Conservation (phyloP, 2,329 filamentous ascomycete species). For the Apiospora sp. region DNA sequence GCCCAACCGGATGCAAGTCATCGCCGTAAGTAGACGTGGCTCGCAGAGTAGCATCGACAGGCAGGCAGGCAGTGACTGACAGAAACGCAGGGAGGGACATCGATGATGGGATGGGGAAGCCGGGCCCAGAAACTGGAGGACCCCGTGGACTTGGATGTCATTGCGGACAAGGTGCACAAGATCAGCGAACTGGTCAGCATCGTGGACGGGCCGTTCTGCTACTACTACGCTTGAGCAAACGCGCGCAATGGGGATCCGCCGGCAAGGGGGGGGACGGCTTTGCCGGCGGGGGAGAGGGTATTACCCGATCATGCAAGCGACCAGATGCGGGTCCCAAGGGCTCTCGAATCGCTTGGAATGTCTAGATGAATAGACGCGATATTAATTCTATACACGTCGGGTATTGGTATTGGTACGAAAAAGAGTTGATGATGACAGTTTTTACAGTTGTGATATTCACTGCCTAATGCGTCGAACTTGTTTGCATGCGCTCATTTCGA, state of each 20-base stretch:
- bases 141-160: slow-evolving; percentile 30
- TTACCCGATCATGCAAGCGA: neutral
- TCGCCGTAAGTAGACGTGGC: neutral
- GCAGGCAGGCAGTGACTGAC: neutral
- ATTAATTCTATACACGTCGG: neutral
- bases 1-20: slow-evolving; percentile 17
- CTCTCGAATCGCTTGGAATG: neutral
- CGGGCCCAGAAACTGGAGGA: slow-evolving; percentile 29
- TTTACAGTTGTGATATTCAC: neutral
- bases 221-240: slow-evolving; percentile 37
- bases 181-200: slow-evolving; percentile 39
- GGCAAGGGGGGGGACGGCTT: neutral
- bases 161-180: slow-evolving; percentile 30
- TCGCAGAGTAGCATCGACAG: no score
- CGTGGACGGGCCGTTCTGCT: slow-evolving; percentile 34
- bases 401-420: neutral
- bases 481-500: neutral
- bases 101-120: slow-evolving; percentile 24
- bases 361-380: neutral
- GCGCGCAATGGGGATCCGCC: neutral
- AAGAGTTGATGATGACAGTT: neutral
- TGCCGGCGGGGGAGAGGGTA: neutral
- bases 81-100: slow-evolving; percentile 25
- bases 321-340: neutral
- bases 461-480: neutral